Base-by-base conservation (phyloP, 1,284 basidiomycete genomes). In the Leccinum angustisporum region DNA sequence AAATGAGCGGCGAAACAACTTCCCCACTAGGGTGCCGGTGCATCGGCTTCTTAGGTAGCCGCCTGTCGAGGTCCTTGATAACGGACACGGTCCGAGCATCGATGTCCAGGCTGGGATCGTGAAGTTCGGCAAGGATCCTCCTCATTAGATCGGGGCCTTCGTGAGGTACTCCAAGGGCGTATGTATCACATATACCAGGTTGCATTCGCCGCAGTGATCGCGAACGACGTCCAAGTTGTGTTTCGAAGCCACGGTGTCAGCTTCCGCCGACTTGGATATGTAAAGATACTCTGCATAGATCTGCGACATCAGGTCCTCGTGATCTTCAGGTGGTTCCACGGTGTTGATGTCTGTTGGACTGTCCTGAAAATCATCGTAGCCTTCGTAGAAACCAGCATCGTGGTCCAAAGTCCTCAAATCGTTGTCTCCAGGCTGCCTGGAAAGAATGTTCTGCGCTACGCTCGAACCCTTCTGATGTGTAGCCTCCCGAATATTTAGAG, bases 1-100 rank as follows among this genome's bases (percentile, higher is more conserved):
- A 83, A 3, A 77, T 70, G 56, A 86, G 75, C 1, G 87, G 87
- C 61, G 86, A 87, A 4, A 81, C 78, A 21, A 83, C 72, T 14
- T 81, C 78, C 33, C 83, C 84, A 18, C 72, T 67, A 38, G 76
- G 76, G 38, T 86, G 79, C 59, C 79, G 77, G 58, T 75, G 75
- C 38, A 72, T 72, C 40, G 77, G 76, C 60, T 77, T 75, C 60
- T 75, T 76, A 62, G 82, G 68, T 21, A 83, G 76, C 57, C 76
- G 69, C 52, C 77, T 77, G 68, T 83, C 75, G 43, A 84, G 78
- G 65, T 84, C 81, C 68, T 77, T 79, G 67, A 80, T 77, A 33
- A 75, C 70, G 61, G 69, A 61, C 43, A 65, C 66, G 63, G 70
- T 67, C 40, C 18, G 61, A 55, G 68, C 58, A 16, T 4, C 21